phyloP scores from a whole-genome alignment of 1,284 basidiomycete genomes.

The Heliocybe sulcata region DNA sequence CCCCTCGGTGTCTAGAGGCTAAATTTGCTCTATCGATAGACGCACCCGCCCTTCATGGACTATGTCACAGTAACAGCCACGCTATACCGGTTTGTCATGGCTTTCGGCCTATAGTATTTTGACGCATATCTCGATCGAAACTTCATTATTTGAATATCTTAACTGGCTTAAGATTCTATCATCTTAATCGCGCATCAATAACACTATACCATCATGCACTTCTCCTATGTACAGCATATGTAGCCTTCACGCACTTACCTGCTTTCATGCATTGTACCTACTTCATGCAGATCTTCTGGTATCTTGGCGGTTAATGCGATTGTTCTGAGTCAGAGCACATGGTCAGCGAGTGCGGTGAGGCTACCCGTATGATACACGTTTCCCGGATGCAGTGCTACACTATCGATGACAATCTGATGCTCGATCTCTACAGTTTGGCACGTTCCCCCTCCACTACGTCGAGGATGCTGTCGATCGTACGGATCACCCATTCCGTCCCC shows the following conservation, averaged over 20 bases:
- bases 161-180: not conserved
- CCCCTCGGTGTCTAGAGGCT: conserved; percentile 7
- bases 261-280: not conserved
- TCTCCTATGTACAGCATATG: not conserved
- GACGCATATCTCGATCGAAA: not conserved
- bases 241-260: not conserved
- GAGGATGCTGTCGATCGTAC: conserved; percentile 77
- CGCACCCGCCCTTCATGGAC: conserved; percentile 84
- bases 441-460: conserved; percentile 48
- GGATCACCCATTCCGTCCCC: conserved; percentile 89
- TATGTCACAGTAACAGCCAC: conserved; percentile 75
- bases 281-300: not conserved
- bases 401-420: conserved; percentile 1
- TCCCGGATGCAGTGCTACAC: conserved; percentile 7
- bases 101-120: conserved; percentile 53
- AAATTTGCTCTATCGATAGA: conserved; percentile 33
- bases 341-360: conserved; percentile 1
- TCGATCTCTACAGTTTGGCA: conserved; percentile 49
- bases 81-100: conserved; percentile 70
- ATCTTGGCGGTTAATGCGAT: not conserved
- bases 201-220: not conserved
- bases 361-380: conserved; percentile 8
- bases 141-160: not conserved
- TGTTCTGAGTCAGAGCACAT: not conserved
- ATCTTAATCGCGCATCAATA: not conserved